Conservation (phyloP, 2,329 filamentous ascomycete genomes). For the Phaeoacremonium minimum region DNA sequence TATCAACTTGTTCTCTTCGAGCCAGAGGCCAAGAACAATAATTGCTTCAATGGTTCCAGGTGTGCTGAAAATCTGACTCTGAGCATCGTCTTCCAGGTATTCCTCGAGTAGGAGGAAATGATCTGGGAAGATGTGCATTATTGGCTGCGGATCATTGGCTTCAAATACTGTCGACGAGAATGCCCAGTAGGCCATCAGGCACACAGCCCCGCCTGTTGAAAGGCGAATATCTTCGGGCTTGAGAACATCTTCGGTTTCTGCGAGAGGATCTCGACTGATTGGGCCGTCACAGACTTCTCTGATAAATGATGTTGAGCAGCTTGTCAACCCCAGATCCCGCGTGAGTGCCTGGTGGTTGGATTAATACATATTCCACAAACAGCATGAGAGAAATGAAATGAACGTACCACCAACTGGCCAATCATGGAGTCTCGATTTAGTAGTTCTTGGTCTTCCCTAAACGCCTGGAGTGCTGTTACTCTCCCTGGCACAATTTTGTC, state of each 20-base stretch:
- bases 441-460: constrained; percentile 58
- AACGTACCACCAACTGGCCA: constrained; percentile 65
- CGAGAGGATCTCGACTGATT: constrained; percentile 39
- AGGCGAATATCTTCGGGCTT: constrained; percentile 47
- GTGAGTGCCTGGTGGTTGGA: constrained; percentile 49
- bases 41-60: constrained; percentile 56
- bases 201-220: constrained; percentile 54
- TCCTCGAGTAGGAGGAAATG: constrained; percentile 49
- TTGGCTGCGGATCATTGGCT: constrained; percentile 46
- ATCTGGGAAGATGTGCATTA: constrained; percentile 56
- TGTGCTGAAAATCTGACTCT: constrained; percentile 41
- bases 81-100: constrained; percentile 48
- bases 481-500: constrained; percentile 58
- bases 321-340: constrained; percentile 53
- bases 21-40: constrained; percentile 55
- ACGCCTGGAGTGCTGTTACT: constrained; percentile 58
- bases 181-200: constrained; percentile 57
- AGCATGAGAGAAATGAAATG: constrained; percentile 2
- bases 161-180: constrained; percentile 60
- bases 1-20: constrained; percentile 46
- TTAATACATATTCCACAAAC: constrained; percentile 7
- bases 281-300: constrained; percentile 36
- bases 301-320: constrained; percentile 40
- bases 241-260: constrained; percentile 17
- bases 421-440: constrained; percentile 60